Percentiles rank a stretch among this genome's conserved stretches.
Evolutionary conservation across 257 asterid species (phyloP).

Genomic region (Striga asiatica): DNA sequence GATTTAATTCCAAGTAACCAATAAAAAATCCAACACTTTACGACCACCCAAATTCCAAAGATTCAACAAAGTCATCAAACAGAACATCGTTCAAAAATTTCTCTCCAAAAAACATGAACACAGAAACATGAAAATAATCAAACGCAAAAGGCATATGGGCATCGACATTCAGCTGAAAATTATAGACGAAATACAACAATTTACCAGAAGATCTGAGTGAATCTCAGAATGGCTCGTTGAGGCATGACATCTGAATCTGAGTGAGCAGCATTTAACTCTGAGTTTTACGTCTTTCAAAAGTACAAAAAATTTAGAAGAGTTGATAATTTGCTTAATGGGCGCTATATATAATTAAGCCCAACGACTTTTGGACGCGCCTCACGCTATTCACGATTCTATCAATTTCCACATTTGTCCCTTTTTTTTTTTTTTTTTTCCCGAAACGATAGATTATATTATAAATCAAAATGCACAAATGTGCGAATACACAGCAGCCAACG

Average conservation of each 20-base stretch:
- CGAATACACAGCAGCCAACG: no score
- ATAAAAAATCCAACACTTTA: neutral
- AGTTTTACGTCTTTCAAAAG: slow-evolving; percentile 17
- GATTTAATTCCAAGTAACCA: slow-evolving; percentile 17
- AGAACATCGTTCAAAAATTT: no score
- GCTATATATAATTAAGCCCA: slow-evolving; percentile 8
- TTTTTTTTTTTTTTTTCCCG: neutral
- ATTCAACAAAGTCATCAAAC: slow-evolving; percentile 7
- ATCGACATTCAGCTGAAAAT: neutral
- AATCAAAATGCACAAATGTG: no score
- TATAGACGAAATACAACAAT: neutral
- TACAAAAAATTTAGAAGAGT: slow-evolving; percentile 14
- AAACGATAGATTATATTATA: no score
- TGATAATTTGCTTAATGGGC: slow-evolving; percentile 6
- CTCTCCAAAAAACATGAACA: neutral
- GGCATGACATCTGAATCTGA: slow-evolving; percentile 35
- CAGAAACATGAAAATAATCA: neutral
- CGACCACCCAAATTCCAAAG: slow-evolving; percentile 1
- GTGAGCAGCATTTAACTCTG: slow-evolving; percentile 23
- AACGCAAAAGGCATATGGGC: no score
- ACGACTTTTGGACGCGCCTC: slow-evolving; percentile 14
- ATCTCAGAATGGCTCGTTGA: slow-evolving; percentile 20
- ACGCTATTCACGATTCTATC: neutral
- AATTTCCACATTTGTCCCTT: neutral
- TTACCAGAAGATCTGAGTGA: slow-evolving; percentile 32